A percentile compares a stretch with the other conserved stretches of the same genome.
phyloP scores from a whole-genome alignment of 176 grass and related monocot genomes.

The Calamus simplicifolius region DNA sequence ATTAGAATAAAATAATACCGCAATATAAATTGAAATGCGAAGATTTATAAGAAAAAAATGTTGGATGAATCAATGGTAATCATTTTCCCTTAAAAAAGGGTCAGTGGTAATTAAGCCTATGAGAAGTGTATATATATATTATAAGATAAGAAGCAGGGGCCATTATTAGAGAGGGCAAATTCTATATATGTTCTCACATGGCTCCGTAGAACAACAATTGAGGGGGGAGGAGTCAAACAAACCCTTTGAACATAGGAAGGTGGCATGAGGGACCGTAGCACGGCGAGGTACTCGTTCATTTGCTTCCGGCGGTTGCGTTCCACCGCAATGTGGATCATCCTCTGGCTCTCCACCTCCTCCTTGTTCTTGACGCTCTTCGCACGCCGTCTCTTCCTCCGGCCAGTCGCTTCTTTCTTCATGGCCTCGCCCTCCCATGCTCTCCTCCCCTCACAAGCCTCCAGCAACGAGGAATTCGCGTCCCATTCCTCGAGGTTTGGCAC shows the following conservation, averaged over 20 bases:
- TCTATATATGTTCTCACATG: too few species aligned
- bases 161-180: too few species aligned
- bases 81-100: too few species aligned
- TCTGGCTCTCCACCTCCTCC: conserved; percentile 94
- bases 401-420: background rate
- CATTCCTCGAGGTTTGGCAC: conserved; percentile 36
- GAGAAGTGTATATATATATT: too few species aligned
- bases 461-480: conserved; percentile 31
- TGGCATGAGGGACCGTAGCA: conserved; percentile 89
- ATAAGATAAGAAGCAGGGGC: too few species aligned
- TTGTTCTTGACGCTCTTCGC: conserved; percentile 76
- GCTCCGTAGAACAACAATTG: too few species aligned
- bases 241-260: conserved; percentile 86
- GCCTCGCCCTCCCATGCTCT: background rate
- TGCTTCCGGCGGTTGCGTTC: conserved; percentile 92
- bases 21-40: too few species aligned
- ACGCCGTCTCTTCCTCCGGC: conserved; percentile 64
- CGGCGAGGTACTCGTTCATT: conserved; percentile 99
- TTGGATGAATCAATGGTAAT: too few species aligned
- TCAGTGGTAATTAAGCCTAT: too few species aligned
- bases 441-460: conserved; percentile 16
- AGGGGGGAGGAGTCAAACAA: background rate
- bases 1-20: too few species aligned
- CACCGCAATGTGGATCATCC: conserved; percentile 98
- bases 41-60: too few species aligned